Conservation (phyloP, 306 rosid species). For the Sesbania bispinosa region DNA sequence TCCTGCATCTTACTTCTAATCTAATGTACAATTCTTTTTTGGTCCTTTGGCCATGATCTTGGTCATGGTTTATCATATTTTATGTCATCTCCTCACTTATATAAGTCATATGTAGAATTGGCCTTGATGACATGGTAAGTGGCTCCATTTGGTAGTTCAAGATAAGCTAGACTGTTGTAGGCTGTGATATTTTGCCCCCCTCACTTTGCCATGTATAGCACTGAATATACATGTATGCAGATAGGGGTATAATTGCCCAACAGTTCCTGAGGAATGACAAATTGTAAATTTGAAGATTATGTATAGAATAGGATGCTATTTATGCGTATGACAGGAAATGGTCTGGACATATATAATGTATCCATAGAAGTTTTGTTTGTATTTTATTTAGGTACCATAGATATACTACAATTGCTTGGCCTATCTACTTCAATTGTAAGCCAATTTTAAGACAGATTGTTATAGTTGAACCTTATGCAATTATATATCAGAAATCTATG, state of each 20-base stretch:
- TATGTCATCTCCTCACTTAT: slow-evolving; percentile 25
- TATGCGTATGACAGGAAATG: slow-evolving; percentile 10
- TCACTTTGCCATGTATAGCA: slow-evolving; percentile 43
- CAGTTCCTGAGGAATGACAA: slow-evolving; percentile 24
- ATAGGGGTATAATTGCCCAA: slow-evolving; percentile 33
- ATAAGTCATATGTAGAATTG: slow-evolving; percentile 31
- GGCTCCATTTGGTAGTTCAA: slow-evolving; percentile 29
- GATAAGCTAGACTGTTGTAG: slow-evolving; percentile 26
- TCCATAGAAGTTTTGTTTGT: slow-evolving; percentile 27
- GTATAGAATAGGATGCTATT: slow-evolving; percentile 32
- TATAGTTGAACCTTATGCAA: not conserved
- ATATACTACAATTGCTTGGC: not conserved
- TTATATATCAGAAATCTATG: not conserved
- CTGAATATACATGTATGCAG: slow-evolving; percentile 34
- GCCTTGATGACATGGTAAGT: slow-evolving; percentile 36
- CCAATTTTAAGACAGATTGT: not conserved
- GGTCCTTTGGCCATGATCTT: slow-evolving; percentile 33
- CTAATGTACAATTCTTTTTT: slow-evolving; percentile 32
- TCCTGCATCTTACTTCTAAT: slow-evolving; percentile 28
- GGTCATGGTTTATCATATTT: slow-evolving; percentile 18
- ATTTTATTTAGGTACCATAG: slow-evolving; percentile 13
- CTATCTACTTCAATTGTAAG: not conserved
- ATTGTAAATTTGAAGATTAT: slow-evolving; percentile 40
- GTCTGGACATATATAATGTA: slow-evolving; percentile 19
- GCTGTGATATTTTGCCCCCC: slow-evolving; percentile 31